Evolutionary conservation across 768 basidiomycete genomes (phyloP), one percentile per base, ranked within the genome.

Genomic region (Chalciporus piperatus): DNA sequence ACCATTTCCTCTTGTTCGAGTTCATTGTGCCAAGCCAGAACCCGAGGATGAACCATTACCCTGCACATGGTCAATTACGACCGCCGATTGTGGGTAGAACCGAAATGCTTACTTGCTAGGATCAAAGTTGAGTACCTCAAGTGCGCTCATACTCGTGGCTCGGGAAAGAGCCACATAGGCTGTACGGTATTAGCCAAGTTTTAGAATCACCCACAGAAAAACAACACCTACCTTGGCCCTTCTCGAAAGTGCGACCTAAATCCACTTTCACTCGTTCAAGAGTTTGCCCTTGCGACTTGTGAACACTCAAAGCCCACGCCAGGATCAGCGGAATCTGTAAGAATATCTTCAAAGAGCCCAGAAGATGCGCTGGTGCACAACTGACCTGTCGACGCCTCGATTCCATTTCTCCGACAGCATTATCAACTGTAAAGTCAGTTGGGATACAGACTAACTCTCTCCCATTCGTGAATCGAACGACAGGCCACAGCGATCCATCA

Each of bases 221-320:
- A 16, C 6, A 33, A 20, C 20, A 45, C 64, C 45, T 44, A 84
- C 87, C 86, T 82, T 90, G 84, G 5, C 87, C 87, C 51, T 80
- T 85, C 65, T 89, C 93, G 70, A 96, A 96, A 1, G 82, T 86
- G 38, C 79, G 76, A 52, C 72, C 65, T 23, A 95, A 76, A 61
- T 94, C 84, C 4, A 94, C 87, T 52, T 84, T 87, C 50, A 94
- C 90, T 44, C 90, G 76, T 45, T 90, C 82, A 40, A 96, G 70
- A 0, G 93, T 95, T 67, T 94, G 92, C 0, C 93, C 93, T 35
- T 96, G 93, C 5, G 86, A 87, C 64, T 95, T 95, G 70, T 94
- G 91, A 32, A 94, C 84, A 43, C 85, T 87, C 64, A 94, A 74
- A 0, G 92, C 91, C 88, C 91, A 94, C 0, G 92, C 84, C n/a